Base-by-base conservation (phyloP, 139 green algal genomes). In the Chlamydomonas sp. region DNA sequence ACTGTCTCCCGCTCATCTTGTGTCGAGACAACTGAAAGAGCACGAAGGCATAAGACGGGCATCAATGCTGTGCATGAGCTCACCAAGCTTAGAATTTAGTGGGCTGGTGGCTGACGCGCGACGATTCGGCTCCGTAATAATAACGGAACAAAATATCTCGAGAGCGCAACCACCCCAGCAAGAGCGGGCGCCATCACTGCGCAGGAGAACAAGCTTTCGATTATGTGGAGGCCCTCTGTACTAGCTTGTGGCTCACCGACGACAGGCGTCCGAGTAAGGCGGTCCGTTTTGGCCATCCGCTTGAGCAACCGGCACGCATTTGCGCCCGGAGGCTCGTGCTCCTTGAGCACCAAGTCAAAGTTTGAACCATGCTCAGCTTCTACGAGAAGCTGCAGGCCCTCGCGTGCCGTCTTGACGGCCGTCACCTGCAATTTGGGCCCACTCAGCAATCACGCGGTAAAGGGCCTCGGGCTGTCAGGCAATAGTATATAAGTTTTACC, bases 271-370 rank as follows among this genome's bases (percentile, higher is more conserved):
- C 73, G 71, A 0, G 77, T 69, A 1, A 94, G 87, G 4, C 84
- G 63, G 49, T 92, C 86, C 12, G 88, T 73, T 16, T 80, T 88
- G 2, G 78, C 64, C 75, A 95, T 89, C n/a, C 91, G 86, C 3
- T 87, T 73, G 49, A 97, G 82, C 9, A 97, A 92, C 4, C 91
- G 85, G 63, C 90, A 90, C 5, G 89, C 95, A 67, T 96, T 94
- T 15, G 89, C 89, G 7, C 18, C 63, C 0, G 93, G 90, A 14
- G 94, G 94, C 8, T 96, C 93, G 72, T 97, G 95, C 63, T 96
- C 93, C 83, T 97, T 97, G 14, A 97, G 73, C 2, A 97, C 90
- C 16, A 95, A 61, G 87, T 97, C 94, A 57, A 95, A 92, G 49
- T 61, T 31, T 2, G 64, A 60, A 7, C 31, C 73, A 66, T 86